Conservation (phyloP, 768 basidiomycete genomes). For the Termitomyces sp. region DNA sequence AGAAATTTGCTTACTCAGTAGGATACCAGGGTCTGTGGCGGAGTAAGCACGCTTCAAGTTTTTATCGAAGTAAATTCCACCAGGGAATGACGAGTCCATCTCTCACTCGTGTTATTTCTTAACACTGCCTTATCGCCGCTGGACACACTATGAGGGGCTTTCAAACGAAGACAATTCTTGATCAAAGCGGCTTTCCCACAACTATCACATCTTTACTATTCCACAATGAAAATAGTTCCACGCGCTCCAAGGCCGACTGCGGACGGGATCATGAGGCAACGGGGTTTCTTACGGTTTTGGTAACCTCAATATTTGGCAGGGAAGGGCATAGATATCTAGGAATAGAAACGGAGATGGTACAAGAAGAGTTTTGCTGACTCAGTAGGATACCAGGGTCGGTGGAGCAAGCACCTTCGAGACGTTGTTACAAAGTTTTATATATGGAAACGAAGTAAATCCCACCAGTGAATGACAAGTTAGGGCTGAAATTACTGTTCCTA, state of each 20-base stretch:
- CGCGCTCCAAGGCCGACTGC: conserved; percentile 25
- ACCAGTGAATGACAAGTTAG: conserved; percentile 31
- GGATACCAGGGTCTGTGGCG: conserved; percentile 25
- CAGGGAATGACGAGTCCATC: conserved; percentile 25
- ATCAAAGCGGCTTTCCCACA: not conserved
- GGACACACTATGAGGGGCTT: not conserved
- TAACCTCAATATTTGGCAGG: conserved; percentile 24
- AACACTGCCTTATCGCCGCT: no score
- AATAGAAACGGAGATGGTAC: not conserved
- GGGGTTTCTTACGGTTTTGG: conserved; percentile 22
- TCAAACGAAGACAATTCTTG: not conserved
- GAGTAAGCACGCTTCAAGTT: conserved; percentile 26
- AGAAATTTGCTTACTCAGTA: conserved; percentile 20
- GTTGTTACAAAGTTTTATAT: conserved; percentile 8
- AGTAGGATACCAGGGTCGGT: conserved; percentile 27
- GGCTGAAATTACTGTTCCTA: conserved; percentile 23
- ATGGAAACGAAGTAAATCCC: not conserved
- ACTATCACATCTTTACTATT: no score
- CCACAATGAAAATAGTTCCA: conserved; percentile 5
- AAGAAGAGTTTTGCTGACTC: conserved; percentile 15
- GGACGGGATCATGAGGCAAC: not conserved
- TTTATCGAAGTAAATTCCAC: conserved; percentile 9
- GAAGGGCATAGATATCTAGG: conserved; percentile 23
- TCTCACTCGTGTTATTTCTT: no score
- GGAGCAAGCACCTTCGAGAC: conserved; percentile 21